Conservation (phyloP, 2,329 filamentous ascomycete genomes). For the Botrytis medusae region DNA sequence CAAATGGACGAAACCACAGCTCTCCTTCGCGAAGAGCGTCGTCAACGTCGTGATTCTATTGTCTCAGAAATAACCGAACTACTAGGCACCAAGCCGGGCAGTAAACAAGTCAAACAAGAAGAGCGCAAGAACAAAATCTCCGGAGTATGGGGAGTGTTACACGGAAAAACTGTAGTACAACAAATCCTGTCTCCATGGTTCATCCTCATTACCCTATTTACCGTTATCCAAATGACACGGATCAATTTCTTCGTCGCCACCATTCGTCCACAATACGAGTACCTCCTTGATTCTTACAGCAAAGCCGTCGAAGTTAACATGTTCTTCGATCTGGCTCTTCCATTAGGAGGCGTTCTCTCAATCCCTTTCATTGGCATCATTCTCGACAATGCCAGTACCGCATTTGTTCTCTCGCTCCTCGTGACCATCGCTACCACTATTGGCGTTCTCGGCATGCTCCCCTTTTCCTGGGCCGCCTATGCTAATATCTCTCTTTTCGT, state of each 20-base stretch:
- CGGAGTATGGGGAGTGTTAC: conserved; percentile 85
- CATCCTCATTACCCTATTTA: conserved; percentile 78
- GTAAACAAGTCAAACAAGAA: conserved; percentile 64
- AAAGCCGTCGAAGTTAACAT: conserved; percentile 72
- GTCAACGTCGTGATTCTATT: conserved; percentile 42
- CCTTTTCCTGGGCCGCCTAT: conserved; percentile 70
- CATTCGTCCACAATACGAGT: conserved; percentile 76
- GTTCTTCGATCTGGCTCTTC: conserved; percentile 83
- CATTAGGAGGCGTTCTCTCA: conserved; percentile 77
- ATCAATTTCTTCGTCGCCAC: conserved; percentile 96
- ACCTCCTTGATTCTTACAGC: conserved; percentile 62
- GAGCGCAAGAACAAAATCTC: conserved; percentile 64
- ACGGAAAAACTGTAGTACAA: conserved; percentile 65
- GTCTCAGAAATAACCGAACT: conserved; percentile 71
- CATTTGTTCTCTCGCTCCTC: conserved; percentile 67
- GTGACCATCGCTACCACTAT: conserved; percentile 72
- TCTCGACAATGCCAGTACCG: conserved; percentile 74
- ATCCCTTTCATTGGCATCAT: conserved; percentile 83
- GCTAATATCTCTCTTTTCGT: conserved; percentile 77
- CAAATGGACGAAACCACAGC: conserved; percentile 52
- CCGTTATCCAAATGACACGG: conserved; percentile 68
- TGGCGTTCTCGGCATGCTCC: conserved; percentile 73
- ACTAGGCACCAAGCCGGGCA: conserved; percentile 63
- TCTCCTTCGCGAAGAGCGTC: conserved; percentile 48
- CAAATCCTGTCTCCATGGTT: conserved; percentile 85